These are phyloP conservation scores for Penicillium steckii DNA, from an alignment of 495 filamentous ascomycete genomes.

Conservation along the genomic window DNA sequence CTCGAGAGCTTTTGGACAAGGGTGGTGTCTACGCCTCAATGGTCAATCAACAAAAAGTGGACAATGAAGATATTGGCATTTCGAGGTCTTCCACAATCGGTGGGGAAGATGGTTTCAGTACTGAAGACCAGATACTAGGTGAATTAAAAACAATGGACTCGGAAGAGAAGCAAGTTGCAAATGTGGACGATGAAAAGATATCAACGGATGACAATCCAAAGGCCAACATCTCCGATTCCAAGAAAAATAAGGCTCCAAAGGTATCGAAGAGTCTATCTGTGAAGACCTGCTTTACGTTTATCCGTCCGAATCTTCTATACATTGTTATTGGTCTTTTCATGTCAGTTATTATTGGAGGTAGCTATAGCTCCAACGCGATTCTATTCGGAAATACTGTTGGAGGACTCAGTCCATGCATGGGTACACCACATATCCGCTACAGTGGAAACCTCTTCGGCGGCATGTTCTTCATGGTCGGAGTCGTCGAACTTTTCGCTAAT, in stretches of 20 bases:
- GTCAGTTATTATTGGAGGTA: neutral
- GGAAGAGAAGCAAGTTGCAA: neutral
- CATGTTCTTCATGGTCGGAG: slow-evolving; percentile 54
- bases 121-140: neutral
- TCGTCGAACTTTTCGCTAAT: slow-evolving; percentile 54
- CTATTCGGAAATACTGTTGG: slow-evolving; percentile 54
- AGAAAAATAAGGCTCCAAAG: neutral
- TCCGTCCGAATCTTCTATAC: neutral
- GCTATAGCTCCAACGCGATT: slow-evolving; percentile 28
- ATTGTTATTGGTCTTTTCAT: neutral
- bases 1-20: neutral
- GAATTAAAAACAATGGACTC: neutral
- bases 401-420: slow-evolving; percentile 42
- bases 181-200: neutral
- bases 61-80: neutral
- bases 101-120: neutral
- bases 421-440: slow-evolving; percentile 30
- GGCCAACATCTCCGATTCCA: neutral
- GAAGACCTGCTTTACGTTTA: neutral
- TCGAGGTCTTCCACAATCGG: neutral
- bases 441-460: slow-evolving; percentile 49
- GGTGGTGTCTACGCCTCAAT: neutral
- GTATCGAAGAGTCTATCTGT: neutral
- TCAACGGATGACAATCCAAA: neutral
- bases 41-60: neutral